Conservation (phyloP, 768 basidiomycete genomes). For the Rhizopogon sp. region DNA sequence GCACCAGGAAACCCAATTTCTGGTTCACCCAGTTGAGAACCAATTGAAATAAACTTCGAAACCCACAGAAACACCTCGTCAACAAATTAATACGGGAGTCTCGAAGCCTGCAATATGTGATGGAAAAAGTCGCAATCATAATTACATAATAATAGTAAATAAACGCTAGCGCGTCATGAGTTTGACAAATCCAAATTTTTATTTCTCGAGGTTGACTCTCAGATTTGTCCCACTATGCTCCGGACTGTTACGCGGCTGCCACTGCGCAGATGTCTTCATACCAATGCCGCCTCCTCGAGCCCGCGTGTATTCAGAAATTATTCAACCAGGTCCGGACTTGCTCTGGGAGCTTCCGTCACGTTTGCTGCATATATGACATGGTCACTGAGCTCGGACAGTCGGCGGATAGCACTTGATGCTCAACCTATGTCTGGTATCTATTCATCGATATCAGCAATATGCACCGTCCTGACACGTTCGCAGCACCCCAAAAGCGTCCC, state of each 20-base stretch:
- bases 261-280: conserved; percentile 49
- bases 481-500: conserved; percentile 16
- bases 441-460: neutral
- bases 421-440: conserved; percentile 23
- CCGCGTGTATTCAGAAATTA: conserved; percentile 17
- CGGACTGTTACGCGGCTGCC: conserved; percentile 48
- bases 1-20: neutral
- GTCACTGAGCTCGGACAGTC: conserved; percentile 36
- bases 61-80: no score
- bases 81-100: no score
- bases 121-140: no score
- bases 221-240: conserved; percentile 36
- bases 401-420: conserved; percentile 46
- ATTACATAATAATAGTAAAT: no score
- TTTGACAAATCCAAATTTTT: neutral
- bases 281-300: conserved; percentile 25
- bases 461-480: neutral
- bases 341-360: conserved; percentile 40
- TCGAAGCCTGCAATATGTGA: no score
- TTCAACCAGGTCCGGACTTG: conserved; percentile 25
- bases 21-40: no score
- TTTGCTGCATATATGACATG: conserved; percentile 45
- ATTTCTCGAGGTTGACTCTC: neutral
- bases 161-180: neutral
- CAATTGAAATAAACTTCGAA: neutral